A percentile compares a stretch with the other conserved stretches of the same genome.
These are phyloP conservation scores for Aspergillus texensis DNA, from an alignment of 2,329 filamentous ascomycete species.

Conservation along the genomic window DNA sequence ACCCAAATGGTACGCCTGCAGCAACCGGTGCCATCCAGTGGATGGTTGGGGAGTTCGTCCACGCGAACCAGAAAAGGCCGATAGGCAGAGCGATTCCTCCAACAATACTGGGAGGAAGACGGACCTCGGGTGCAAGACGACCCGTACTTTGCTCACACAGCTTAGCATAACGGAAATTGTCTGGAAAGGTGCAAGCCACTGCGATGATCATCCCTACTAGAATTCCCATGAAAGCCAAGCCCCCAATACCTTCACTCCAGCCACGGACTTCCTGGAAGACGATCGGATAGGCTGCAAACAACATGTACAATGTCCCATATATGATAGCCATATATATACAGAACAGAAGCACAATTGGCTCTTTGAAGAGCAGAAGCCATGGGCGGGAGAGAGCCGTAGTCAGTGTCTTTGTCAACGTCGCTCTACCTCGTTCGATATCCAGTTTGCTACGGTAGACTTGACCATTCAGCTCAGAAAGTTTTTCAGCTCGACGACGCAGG, in stretches of 20 bases:
- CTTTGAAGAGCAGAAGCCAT: slow-evolving; percentile 35
- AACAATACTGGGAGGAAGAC: slow-evolving; percentile 53
- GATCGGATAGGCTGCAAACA: slow-evolving; percentile 22
- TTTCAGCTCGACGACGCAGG: slow-evolving; percentile 49
- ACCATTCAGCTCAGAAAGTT: slow-evolving; percentile 49
- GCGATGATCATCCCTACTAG: slow-evolving; percentile 42
- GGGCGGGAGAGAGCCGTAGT: slow-evolving; percentile 50
- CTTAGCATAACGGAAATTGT: slow-evolving; percentile 38
- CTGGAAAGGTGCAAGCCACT: slow-evolving; percentile 40
- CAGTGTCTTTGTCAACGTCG: slow-evolving; percentile 38
- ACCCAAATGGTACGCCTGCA: slow-evolving; percentile 41
- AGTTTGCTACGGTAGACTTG: slow-evolving; percentile 45
- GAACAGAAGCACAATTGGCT: slow-evolving; percentile 17
- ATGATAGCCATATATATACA: slow-evolving; percentile 29
- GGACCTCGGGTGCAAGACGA: slow-evolving; percentile 56
- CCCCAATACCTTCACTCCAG: slow-evolving; percentile 49
- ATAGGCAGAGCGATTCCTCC: slow-evolving; percentile 55
- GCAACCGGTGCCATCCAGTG: slow-evolving; percentile 43
- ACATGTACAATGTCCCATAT: slow-evolving; percentile 22
- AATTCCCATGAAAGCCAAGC: slow-evolving; percentile 52
- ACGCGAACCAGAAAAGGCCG: slow-evolving; percentile 62
- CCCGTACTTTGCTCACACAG: slow-evolving; percentile 25
- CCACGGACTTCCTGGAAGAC: slow-evolving; percentile 24
- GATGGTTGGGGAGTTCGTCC: slow-evolving; percentile 54
- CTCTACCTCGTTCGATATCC: slow-evolving; percentile 40